These are phyloP conservation scores for Colletotrichum sp. DNA, from an alignment of 2,329 filamentous ascomycete species.

Conservation along the genomic window DNA sequence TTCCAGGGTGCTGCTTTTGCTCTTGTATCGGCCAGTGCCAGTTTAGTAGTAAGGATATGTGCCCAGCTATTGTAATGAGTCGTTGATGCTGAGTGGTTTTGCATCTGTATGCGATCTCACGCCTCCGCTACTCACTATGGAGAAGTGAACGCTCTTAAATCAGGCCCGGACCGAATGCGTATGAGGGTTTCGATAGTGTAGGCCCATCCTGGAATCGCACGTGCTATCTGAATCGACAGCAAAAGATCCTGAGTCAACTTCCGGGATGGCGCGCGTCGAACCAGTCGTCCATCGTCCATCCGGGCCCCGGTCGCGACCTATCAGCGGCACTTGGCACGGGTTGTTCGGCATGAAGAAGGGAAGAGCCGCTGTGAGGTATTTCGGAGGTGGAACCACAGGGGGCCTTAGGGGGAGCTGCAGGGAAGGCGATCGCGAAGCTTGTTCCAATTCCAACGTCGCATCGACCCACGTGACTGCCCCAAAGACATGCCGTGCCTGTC, in stretches of 20 bases:
- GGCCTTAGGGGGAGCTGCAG: background rate
- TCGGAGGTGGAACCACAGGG: background rate
- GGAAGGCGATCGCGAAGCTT: slow-evolving; percentile 1
- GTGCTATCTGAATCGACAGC: background rate
- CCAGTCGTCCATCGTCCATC: background rate
- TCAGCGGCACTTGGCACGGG: background rate
- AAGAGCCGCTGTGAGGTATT: background rate
- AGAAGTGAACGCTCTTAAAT: background rate
- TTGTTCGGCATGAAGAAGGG: background rate
- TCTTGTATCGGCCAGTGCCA: too few species aligned
- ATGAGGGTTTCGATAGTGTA: background rate
- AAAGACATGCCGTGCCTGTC: background rate
- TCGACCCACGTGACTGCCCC: slow-evolving; percentile 17
- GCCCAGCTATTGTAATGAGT: too few species aligned
- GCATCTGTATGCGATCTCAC: too few species aligned
- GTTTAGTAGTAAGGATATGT: too few species aligned
- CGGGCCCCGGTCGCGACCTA: background rate
- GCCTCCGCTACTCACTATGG: too few species aligned
- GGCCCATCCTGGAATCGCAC: background rate
- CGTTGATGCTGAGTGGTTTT: too few species aligned
- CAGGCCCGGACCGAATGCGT: background rate
- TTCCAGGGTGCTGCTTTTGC: too few species aligned
- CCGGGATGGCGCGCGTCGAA: background rate
- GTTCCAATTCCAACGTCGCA: slow-evolving; percentile 16
- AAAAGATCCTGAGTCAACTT: background rate